Base-by-base conservation (phyloP, 768 basidiomycete species). In the Tulasnella sp. region DNA sequence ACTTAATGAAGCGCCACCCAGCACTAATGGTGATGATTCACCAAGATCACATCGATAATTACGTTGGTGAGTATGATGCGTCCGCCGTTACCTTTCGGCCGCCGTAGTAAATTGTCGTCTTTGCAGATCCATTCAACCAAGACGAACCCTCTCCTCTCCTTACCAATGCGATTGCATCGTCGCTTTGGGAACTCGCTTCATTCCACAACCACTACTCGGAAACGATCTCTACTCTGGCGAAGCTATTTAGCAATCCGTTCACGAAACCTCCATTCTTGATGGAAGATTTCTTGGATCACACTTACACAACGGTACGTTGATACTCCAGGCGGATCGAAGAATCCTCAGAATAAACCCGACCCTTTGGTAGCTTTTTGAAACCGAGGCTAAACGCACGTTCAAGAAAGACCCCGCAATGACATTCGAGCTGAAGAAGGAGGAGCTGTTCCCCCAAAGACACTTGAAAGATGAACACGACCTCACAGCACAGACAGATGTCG, bases 261-360 rank as follows among this genome's bases (percentile, higher is more conserved):
- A 98, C 94, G 14, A 98, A 96, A 78, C 92, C 90, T 19, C 84
- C 83, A 40, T 98, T 95, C 80, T 83, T 87, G 16, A 86, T 97
- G 87, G 96, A 98, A 76, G 96, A 98, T 78, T 99, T 98, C 79
- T 79, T 98, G 78, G 97, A 98, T 79, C 96, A 98, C 78, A 91
- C 91, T 2, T 94, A 93, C 77, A 85, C 84, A 42, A 93, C 92
- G 75, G 92, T 94, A 63, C 22, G 42, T 35, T 12, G 19, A 36
- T 72, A 17, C 36, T 66, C 64, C 22, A 14, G 29, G 16, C 34
- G 76, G 41, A 40, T 44, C 52, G 17, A 40, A 17, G 72, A 6
- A 35, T 40, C 32, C 8, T 62, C 65, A 41, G 2, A 22, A 35
- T n/a, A n/a, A 12, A 68, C 39, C n/a, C 22, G 17, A 12, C 26